Base-by-base conservation (phyloP, 495 filamentous ascomycete species). In the Amniculicola lignicola region DNA sequence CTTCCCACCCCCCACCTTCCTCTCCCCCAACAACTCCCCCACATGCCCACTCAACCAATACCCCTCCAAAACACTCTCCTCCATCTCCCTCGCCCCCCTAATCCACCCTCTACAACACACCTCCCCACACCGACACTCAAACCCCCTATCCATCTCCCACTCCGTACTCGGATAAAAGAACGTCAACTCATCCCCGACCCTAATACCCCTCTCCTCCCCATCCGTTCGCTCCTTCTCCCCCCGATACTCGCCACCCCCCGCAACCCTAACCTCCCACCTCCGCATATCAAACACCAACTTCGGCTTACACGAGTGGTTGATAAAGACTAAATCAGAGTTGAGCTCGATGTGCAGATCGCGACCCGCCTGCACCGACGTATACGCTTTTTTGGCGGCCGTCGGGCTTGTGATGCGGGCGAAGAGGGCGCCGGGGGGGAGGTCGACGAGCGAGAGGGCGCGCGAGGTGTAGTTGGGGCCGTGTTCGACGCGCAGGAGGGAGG, bases 111-210 rank as follows among this genome's bases (percentile, higher is more conserved):
- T 70, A 64, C 82, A 85, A 33, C 66, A 62, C 11, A 31, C 31
- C 0, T 68, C 62, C 7, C 78, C 77, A 66, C 86, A 90, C 31
- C 68, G 71, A 64, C 86, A 90, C 54, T 80, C 71, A 61, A 90
- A 90, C 15, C 81, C 73, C 70, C 89, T 84, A 37, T 81, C 81
- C 85, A 89, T 89, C 52, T 77, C 63, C 83, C 83, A 90, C 69
- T 90, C 86, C 3, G 84, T 84, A 49, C 79, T 84, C 5, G 86
- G 86, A 65, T 90, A 90, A 72, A 90, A 90, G 75, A 87, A 89
- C 50, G 85, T 89, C 37, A 89, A 68, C 50, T 82, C 78, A 46
- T 89, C 81, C 28, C 84, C 85, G 1, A 59, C 64, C 42, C 76
- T 69, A 22, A 87, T 73, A 2, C 41, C 60, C 10, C 35, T 56